A percentile compares a stretch with the other conserved stretches of the same genome.
Conservation (phyloP, 768 basidiomycete species). For the Kwoniella mangroviensis region DNA sequence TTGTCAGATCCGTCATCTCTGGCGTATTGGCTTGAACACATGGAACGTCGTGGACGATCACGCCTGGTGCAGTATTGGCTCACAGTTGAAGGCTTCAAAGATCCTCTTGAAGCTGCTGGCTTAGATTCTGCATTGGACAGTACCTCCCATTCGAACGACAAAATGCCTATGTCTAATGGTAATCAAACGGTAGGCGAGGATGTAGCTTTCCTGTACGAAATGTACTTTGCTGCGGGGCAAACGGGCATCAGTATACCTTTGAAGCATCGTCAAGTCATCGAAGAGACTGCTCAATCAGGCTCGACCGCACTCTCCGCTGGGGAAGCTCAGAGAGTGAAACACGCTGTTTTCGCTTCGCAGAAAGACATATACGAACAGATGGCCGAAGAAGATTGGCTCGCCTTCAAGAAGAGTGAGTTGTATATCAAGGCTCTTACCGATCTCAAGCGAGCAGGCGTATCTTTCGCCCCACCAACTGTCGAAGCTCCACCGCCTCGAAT, state of each 20-base stretch:
- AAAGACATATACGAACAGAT: constrained; percentile 83
- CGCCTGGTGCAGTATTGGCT: constrained; percentile 95
- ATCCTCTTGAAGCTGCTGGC: constrained; percentile 75
- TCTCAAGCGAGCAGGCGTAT: constrained; percentile 24
- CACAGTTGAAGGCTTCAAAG: constrained; percentile 96
- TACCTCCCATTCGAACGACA: constrained; percentile 66
- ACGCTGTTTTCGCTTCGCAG: constrained; percentile 80
- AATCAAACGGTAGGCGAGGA: constrained; percentile 73
- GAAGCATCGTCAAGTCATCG: constrained; percentile 73
- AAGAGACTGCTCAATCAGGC: constrained; percentile 57
- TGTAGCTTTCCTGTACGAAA: constrained; percentile 82
- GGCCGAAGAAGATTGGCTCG: constrained; percentile 84
- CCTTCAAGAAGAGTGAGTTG: constrained; percentile 83
- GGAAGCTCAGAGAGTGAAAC: constrained; percentile 65
- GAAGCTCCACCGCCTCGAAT: not conserved
- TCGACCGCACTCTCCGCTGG: constrained; percentile 59
- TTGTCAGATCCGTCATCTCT: constrained; percentile 86
- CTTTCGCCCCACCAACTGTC: constrained; percentile 5
- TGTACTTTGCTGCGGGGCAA: constrained; percentile 74
- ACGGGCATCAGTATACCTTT: constrained; percentile 64
- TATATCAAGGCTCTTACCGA: constrained; percentile 86
- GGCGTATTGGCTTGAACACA: constrained; percentile 97
- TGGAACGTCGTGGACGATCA: constrained; percentile 86
- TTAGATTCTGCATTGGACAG: constrained; percentile 63
- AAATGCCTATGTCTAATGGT: constrained; percentile 60